phyloP scores from a whole-genome alignment of 345 rosid species.

The Lagerstroemia speciosa region DNA sequence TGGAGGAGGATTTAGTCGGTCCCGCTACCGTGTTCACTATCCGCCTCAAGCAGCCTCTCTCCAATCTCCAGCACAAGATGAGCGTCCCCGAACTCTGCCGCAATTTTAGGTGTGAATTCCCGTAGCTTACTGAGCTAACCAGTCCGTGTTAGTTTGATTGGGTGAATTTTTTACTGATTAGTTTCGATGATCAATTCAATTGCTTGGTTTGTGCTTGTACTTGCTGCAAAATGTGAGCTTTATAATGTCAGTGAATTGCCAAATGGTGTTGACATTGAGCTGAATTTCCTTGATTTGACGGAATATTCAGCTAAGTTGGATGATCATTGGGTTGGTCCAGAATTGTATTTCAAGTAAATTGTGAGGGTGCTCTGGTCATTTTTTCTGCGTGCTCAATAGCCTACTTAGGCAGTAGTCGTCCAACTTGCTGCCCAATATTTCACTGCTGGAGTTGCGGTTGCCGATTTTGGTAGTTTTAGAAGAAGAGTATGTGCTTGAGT shows the following conservation, averaged over 20 bases:
- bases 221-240: neutral
- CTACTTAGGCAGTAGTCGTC: too few species aligned
- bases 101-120: slow-evolving; percentile 56
- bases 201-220: neutral
- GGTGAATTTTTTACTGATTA: neutral
- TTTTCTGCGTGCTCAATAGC: too few species aligned
- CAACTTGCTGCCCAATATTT: neutral
- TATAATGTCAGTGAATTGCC: neutral
- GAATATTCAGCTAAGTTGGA: neutral
- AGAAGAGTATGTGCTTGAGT: neutral
- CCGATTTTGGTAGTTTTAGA: neutral
- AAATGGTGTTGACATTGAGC: neutral
- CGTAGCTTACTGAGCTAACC: neutral
- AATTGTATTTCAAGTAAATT: neutral
- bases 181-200: neutral
- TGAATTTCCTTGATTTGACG: neutral
- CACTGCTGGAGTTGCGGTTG: neutral
- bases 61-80: slow-evolving; percentile 66
- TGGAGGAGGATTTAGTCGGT: slow-evolving; percentile 70
- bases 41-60: slow-evolving; percentile 76
- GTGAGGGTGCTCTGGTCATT: neutral
- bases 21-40: slow-evolving; percentile 89
- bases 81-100: slow-evolving; percentile 19
- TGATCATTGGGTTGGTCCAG: neutral
- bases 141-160: too few species aligned